Evolutionary conservation across 805 yeast genomes (phyloP), one percentile per base, ranked within the genome.

Genomic region (Wickerhamiella cacticola): DNA sequence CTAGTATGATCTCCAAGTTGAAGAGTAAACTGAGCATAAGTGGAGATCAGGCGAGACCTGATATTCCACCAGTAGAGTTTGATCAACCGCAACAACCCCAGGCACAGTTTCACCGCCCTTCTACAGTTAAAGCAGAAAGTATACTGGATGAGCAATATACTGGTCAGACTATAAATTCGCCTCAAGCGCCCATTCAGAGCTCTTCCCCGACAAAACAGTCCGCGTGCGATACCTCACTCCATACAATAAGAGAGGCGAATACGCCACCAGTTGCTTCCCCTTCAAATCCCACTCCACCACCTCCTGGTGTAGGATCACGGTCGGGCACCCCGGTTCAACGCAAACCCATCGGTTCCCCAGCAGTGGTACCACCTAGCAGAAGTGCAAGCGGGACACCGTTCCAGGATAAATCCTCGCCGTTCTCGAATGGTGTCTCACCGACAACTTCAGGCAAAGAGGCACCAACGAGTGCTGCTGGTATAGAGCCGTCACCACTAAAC

Each of bases 271-370:
- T 15, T 9, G 10, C 19, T 15, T 5, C 36, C n/a, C 10, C 18
- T 31, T 6, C 36, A 4, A 31, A 5, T n/a, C n/a, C n/a, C 36
- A 9, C 10, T 28, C 36, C 19, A 5, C 36, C 36, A 9, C 36
- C 36, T n/a, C 36, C 36, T 31, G 36, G 36, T 5, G 36, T 31
- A 10, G 36, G 36, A 19, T 31, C 36, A 15, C 36, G 36, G 16
- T 31, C 36, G 21, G 19, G 36, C 16, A 15, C 36, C 5, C 36
- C 36, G 7, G 36, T 31, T 31, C 36, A 31, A 15, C 36, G 36
- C n/a, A 31, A 31, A 15, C 36, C 36, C 6, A 31, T 31, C 10
- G 36, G 36, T n/a, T 5, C 36, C 5, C 36, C 36, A 5, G 36
- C 18, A n/a, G 19, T 4, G 4, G 16, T 31, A 31, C 36, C 36